Percentiles rank a stretch among this genome's conserved stretches.
phyloP scores from a whole-genome alignment of 441 rosid species.

The Breynia disticha region DNA sequence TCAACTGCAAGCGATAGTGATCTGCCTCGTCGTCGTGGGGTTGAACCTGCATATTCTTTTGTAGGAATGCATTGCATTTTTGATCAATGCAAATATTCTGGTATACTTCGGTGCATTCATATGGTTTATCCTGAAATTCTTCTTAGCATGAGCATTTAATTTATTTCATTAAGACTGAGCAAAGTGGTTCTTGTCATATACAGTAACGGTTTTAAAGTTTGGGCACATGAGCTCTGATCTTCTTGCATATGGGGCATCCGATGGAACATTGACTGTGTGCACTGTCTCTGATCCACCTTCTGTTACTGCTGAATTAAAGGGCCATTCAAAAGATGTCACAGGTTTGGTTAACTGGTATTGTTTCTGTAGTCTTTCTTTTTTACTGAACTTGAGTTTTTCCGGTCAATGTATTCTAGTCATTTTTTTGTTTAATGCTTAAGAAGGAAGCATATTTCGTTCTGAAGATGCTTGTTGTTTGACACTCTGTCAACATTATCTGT shows the following conservation, averaged over 20 bases:
- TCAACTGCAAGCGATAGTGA: constrained; percentile 69
- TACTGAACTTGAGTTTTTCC: constrained; percentile 10
- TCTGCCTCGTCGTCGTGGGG: constrained; percentile 40
- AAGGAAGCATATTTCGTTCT: background rate
- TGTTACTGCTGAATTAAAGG: constrained; percentile 52
- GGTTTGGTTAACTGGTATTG: constrained; percentile 85
- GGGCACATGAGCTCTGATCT: constrained; percentile 91
- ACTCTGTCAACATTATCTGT: too few relatives aligned
- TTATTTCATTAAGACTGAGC: constrained; percentile 4
- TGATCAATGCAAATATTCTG: constrained; percentile 92
- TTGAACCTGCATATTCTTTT: constrained; percentile 85
- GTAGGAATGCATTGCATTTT: constrained; percentile 97
- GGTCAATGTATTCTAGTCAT: background rate
- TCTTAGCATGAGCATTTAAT: background rate
- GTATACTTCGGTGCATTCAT: constrained; percentile 26
- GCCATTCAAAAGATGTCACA: constrained; percentile 97
- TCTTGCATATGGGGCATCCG: constrained; percentile 90
- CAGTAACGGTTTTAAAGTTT: constrained; percentile 91
- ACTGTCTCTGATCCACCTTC: constrained; percentile 69
- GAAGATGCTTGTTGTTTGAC: too few relatives aligned
- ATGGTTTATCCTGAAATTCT: background rate
- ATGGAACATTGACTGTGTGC: constrained; percentile 86
- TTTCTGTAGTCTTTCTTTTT: constrained; percentile 33
- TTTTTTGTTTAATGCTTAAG: background rate
- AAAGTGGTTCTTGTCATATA: constrained; percentile 20